phyloP scores from a whole-genome alignment of 306 rosid genomes.

The Canavalia ensiformis region DNA sequence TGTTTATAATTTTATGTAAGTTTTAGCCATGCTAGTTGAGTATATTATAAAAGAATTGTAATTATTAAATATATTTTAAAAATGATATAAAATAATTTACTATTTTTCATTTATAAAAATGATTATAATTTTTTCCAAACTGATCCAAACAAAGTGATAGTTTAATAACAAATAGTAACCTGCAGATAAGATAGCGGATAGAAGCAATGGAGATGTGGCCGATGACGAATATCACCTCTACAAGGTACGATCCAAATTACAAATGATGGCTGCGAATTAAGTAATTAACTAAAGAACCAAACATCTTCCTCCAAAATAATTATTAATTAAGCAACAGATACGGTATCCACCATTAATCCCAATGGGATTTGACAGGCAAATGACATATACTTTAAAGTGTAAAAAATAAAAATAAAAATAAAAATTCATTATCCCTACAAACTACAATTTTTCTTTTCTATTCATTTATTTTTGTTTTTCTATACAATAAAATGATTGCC shows the following conservation, averaged over 20 bases:
- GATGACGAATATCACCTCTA: slow-evolving; percentile 60
- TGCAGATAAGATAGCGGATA: slow-evolving; percentile 56
- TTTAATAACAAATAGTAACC: neutral
- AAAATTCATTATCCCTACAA: too few relatives aligned
- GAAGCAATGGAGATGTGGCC: slow-evolving; percentile 57
- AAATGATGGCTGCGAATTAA: neutral
- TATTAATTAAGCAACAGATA: neutral
- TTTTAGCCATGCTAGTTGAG: too few relatives aligned
- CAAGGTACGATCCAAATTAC: slow-evolving; percentile 35
- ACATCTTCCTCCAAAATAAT: too few relatives aligned
- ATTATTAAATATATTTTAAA: too few relatives aligned
- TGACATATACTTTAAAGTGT: neutral
- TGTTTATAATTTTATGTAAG: too few relatives aligned
- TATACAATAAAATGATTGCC: neutral
- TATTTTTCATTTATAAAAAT: too few relatives aligned
- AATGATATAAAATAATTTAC: too few relatives aligned
- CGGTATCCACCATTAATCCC: too few relatives aligned
- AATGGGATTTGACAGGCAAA: neutral
- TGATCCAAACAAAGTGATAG: neutral
- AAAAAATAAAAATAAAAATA: too few relatives aligned
- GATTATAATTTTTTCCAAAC: neutral
- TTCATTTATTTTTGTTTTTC: neutral
- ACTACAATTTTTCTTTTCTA: neutral
- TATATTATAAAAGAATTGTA: too few relatives aligned
- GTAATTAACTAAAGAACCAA: neutral